Conservation (phyloP, 108 stramenopile species). For the Pelagomonas calceolata region DNA sequence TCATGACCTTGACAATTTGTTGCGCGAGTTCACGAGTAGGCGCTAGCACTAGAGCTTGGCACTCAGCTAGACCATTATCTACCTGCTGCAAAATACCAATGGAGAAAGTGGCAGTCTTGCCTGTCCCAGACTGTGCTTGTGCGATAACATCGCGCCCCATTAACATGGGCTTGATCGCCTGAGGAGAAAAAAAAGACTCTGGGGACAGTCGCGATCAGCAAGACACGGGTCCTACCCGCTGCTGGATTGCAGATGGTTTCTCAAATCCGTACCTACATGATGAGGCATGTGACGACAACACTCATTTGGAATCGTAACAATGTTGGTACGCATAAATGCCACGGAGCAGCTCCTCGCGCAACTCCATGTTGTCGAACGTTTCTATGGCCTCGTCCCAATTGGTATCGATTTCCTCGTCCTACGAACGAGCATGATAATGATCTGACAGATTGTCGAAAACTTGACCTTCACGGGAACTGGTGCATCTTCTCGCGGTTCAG, state of each 20-base stretch:
- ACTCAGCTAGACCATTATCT: constrained; percentile 73
- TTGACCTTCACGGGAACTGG: no score
- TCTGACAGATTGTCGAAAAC: no score
- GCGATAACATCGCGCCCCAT: constrained; percentile 52
- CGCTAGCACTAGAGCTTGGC: constrained; percentile 93
- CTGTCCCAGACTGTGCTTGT: constrained; percentile 45
- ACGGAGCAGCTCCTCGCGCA: constrained; percentile 49
- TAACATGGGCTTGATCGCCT: constrained; percentile 46
- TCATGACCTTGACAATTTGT: constrained; percentile 98
- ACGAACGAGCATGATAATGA: neutral
- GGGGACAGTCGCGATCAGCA: neutral
- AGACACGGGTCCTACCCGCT: constrained; percentile 20
- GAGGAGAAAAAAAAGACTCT: neutral
- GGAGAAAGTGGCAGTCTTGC: constrained; percentile 97
- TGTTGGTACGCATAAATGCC: constrained; percentile 40
- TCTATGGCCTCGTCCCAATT: constrained; percentile 32
- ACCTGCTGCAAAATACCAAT: constrained; percentile 92
- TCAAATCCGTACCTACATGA: constrained; percentile 53
- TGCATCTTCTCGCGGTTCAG: no score
- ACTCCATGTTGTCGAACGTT: constrained; percentile 54
- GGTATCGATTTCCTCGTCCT: constrained; percentile 5
- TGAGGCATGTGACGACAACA: neutral
- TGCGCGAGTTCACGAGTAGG: constrained; percentile 99
- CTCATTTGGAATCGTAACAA: neutral
- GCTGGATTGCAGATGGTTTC: constrained; percentile 58